Evolutionary conservation across 495 filamentous ascomycete genomes (phyloP), one percentile per base, ranked within the genome.

Genomic region (Tuber melanosporum): DNA sequence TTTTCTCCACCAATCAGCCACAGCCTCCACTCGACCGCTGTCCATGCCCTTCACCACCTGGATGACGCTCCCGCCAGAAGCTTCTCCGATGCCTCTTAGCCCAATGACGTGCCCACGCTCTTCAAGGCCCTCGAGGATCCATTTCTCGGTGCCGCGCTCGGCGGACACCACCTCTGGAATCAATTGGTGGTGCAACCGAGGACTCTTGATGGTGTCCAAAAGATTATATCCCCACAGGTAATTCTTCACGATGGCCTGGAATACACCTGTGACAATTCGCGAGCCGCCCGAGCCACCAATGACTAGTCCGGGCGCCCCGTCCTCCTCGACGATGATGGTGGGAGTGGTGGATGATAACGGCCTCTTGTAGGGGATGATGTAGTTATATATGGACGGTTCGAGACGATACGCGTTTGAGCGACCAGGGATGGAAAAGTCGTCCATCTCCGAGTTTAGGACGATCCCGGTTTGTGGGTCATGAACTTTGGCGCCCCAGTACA

Each of bases 1-100:
- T 70, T 83, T 83, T 75, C 82, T 83, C 82, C 82, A 83, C 82
- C 82, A 83, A 82, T 83, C 82, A n/a, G 82, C 82, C 22, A 83
- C 82, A n/a, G 74, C 82, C 43, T 76, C 77, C n/a, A 77, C 44
- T 45, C 74, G 73, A 2, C 78, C 74, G 32, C 73, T 74, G 9
- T 66, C 70, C 73, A 74, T 72, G 14, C 79, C 39, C 46, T 45
- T 81, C 41, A 82, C 76, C 17, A 79, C 81, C 73, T 82, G 81
- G 20, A 83, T 46, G 9, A 83, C 82, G 57, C 81, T 83, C 12
- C 82, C 82, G 12, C 78, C 81, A 9, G 78, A 57, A 4, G 52
- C 71, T 46, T 78, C 79, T 15, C 80, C 80, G 0, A 39, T 0
- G 10, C 26, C 46, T n/a, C 26, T 82, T 43, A 43, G 71, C 14